phyloP scores from a whole-genome alignment of 2,329 filamentous ascomycete species.

The Nothophoma quercina region DNA sequence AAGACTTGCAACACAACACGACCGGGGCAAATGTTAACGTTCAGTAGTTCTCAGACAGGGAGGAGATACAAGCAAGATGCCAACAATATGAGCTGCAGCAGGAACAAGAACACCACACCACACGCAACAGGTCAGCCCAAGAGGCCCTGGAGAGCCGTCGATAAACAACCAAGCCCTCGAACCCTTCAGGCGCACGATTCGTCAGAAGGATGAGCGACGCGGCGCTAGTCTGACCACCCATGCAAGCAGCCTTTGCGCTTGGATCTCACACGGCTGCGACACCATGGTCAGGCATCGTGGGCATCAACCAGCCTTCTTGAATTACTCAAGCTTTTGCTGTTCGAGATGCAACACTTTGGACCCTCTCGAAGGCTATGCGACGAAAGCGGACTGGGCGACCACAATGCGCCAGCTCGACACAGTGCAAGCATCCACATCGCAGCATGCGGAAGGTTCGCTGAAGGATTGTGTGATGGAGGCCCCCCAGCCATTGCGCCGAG shows the following conservation, averaged over 20 bases:
- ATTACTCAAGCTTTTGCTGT: neutral
- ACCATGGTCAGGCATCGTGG: constrained; percentile 18
- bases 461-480: constrained; percentile 16
- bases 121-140: constrained; percentile 18
- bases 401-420: neutral
- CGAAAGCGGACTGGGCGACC: neutral
- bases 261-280: constrained; percentile 23
- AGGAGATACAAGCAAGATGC: constrained; percentile 1
- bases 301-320: constrained; percentile 8
- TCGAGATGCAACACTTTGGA: neutral
- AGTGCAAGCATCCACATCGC: constrained; percentile 4
- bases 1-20: constrained; percentile 15
- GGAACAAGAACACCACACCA: constrained; percentile 9
- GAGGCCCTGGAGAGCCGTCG: constrained; percentile 8
- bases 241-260: constrained; percentile 21
- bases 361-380: neutral
- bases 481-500: constrained; percentile 31
- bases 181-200: constrained; percentile 26
- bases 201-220: constrained; percentile 11
- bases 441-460: constrained; percentile 6
- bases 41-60: neutral
- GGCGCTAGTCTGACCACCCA: constrained; percentile 11
- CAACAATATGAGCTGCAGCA: neutral
- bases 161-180: constrained; percentile 11
- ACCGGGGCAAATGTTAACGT: constrained; percentile 7